Evolutionary conservation across 768 basidiomycete genomes (phyloP).

Genomic region (Brasilioporus rufonigricans): DNA sequence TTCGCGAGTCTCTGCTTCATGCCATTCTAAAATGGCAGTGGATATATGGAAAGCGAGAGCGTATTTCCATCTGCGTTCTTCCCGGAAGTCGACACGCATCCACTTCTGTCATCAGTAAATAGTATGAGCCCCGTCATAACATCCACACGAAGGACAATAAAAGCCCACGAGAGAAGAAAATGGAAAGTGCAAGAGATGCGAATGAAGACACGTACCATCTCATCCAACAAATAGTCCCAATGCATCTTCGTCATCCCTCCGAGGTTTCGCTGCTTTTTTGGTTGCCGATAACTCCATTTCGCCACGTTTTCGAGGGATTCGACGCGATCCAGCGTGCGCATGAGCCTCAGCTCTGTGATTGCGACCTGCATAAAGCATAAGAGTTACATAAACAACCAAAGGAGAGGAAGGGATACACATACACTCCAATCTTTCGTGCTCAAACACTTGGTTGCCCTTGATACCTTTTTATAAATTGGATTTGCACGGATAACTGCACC

Average conservation of each 20-base stretch:
- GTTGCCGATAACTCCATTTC: slow-evolving; percentile 91
- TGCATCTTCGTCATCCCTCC: slow-evolving; percentile 77
- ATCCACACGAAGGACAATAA: not conserved
- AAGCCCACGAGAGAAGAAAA: not conserved
- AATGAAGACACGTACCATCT: slow-evolving; percentile 66
- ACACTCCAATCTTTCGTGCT: slow-evolving; percentile 83
- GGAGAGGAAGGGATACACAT: slow-evolving; percentile 32
- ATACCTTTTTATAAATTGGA: slow-evolving; percentile 68
- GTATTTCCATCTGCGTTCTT: slow-evolving; percentile 92
- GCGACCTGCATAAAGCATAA: slow-evolving; percentile 53
- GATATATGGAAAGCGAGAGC: slow-evolving; percentile 81
- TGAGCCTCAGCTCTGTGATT: slow-evolving; percentile 71
- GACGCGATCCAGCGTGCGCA: slow-evolving; percentile 80
- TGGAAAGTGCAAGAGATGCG: not conserved
- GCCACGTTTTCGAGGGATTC: slow-evolving; percentile 77
- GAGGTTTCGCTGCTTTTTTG: slow-evolving; percentile 87
- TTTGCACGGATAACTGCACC: slow-evolving; percentile 72
- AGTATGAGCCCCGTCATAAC: slow-evolving; percentile 8
- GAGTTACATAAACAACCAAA: not conserved
- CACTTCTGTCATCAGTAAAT: slow-evolving; percentile 63
- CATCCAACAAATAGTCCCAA: slow-evolving; percentile 95
- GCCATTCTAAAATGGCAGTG: slow-evolving; percentile 84
- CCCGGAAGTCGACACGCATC: slow-evolving; percentile 94
- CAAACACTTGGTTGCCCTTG: slow-evolving; percentile 72
- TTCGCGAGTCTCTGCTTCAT: slow-evolving; percentile 62